Evolutionary conservation across 371 early-diverging fungal species (phyloP), one percentile per base, ranked within the genome.

Genomic region (Saksenaea vasiformis): DNA sequence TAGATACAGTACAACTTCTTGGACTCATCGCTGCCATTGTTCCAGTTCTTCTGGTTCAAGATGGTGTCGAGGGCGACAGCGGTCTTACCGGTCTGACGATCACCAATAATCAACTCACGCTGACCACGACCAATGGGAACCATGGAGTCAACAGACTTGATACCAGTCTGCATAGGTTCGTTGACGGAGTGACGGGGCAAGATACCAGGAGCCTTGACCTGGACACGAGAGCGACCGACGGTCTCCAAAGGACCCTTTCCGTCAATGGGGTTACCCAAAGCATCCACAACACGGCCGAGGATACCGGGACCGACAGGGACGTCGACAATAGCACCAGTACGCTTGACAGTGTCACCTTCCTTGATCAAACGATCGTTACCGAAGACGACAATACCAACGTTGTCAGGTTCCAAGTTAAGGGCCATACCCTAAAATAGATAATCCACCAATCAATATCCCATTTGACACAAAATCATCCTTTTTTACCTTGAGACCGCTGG

Each of bases 71-170:
- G 85, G 37, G 95, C 95, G 72, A 96, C 95, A 68, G 97, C 90
- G 69, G 97, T 95, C 90, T 96, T 96, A 69, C 97, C 97, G 71
- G 96, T 95, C 80, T 96, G 97, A 89, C 96, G 94, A 85, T 96
- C 97, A 82, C 97, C 97, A 83, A 95, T 95, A 79, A 97, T 97
- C 87, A 96, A 88, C 87, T 96, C 97, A 91, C 97, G 93, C 87
- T 96, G 97, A 74, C 97, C 97, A 93, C 97, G 93, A 76, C 97
- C 97, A 67, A 96, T 95, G 72, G 97, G 97, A 65, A 96, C 90
- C 97, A 96, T 96, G 81, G 95, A 94, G 88, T 96, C 96, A 74
- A 96, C 93, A 72, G 94, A 96, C 88, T 96, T 96, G 87, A 94
- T 94, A 82, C 97, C 97, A 79, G 97, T 97, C 79, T 93, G 93